Conservation (phyloP, 148 eudicot species). For the Vaccinium macrocarpon region DNA sequence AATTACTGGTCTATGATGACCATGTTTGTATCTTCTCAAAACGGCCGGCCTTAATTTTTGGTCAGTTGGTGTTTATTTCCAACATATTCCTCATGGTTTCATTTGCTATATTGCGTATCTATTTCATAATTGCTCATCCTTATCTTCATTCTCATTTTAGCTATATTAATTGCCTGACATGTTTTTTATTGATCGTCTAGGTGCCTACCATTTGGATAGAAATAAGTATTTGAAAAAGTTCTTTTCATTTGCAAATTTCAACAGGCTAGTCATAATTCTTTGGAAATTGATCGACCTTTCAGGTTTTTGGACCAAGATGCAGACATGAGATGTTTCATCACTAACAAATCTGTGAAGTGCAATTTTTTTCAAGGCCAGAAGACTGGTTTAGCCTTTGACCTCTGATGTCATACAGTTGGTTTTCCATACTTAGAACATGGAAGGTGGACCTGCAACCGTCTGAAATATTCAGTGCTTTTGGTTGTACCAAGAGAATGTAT, state of each 20-base stretch:
- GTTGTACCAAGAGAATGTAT: too few species aligned
- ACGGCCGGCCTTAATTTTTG: background rate
- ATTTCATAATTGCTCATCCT: background rate
- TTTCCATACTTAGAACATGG: constrained; percentile 5
- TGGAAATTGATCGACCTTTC: background rate
- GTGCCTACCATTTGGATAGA: background rate
- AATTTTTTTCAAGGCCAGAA: constrained; percentile 2
- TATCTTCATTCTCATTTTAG: background rate
- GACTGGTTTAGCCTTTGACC: background rate
- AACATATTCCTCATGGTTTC: background rate
- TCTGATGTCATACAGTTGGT: background rate
- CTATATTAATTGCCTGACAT: background rate
- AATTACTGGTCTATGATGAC: background rate
- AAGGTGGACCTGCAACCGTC: background rate
- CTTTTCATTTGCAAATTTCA: background rate
- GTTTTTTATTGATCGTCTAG: background rate
- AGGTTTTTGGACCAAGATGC: background rate
- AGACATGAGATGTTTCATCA: background rate
- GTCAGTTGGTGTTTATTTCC: background rate
- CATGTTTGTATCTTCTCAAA: background rate
- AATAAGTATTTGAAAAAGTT: background rate
- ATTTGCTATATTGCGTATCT: background rate
- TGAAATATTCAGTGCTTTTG: background rate
- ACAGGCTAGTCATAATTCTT: background rate
- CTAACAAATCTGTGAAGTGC: constrained; percentile 1